A percentile compares a stretch with the other conserved stretches of the same genome.
Conservation (phyloP, 2,329 filamentous ascomycete genomes). For the Penicillium sp. region DNA sequence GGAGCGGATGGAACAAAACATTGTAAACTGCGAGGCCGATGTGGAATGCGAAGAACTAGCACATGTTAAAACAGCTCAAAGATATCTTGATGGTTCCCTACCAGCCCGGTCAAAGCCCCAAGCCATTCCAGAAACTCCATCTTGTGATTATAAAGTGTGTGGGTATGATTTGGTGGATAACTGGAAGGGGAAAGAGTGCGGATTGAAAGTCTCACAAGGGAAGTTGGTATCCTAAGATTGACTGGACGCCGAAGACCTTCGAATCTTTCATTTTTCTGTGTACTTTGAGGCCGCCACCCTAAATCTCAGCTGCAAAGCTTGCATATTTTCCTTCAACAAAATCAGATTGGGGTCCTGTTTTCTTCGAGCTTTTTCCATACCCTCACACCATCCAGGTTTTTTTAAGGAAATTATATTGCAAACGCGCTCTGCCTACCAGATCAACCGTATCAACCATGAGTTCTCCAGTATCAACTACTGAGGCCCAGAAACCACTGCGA, state of each 20-base stretch:
- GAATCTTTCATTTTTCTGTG: neutral
- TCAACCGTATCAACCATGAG: neutral
- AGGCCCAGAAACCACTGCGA: constrained; percentile 2
- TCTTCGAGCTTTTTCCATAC: neutral
- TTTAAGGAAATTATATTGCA: neutral
- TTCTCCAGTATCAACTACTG: neutral
- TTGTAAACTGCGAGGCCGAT: neutral
- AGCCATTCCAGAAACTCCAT: neutral
- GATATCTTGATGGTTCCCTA: neutral
- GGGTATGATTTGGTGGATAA: neutral
- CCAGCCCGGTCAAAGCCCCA: neutral
- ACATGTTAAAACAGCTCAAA: neutral
- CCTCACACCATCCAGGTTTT: no score
- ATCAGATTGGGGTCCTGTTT: neutral
- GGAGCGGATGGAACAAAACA: constrained; percentile 7
- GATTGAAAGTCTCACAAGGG: neutral
- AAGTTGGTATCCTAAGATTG: neutral
- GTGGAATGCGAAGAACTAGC: neutral
- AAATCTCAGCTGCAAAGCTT: neutral
- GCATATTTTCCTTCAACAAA: neutral
- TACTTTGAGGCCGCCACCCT: neutral
- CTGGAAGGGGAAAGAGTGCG: neutral
- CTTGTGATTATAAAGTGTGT: neutral
- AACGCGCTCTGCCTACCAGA: neutral
- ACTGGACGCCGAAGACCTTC: neutral